Evolutionary conservation across 495 filamentous ascomycete species (phyloP).

Genomic region (Penicillium manginii): DNA sequence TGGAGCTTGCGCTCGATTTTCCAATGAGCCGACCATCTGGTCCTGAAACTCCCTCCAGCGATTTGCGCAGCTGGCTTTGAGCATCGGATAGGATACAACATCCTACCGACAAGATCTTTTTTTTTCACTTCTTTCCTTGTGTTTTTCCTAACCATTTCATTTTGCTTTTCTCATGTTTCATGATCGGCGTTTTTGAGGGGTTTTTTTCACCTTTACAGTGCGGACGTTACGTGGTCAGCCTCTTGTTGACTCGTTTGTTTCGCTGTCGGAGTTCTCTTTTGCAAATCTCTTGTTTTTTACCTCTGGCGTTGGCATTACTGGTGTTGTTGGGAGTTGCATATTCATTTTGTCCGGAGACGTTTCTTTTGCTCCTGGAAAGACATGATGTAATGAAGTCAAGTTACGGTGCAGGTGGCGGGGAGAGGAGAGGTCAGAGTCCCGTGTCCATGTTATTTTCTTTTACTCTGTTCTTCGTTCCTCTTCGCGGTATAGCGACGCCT

Average conservation of each 20-base stretch:
- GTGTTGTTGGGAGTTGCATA: constrained; percentile 38
- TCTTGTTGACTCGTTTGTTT: constrained; percentile 4
- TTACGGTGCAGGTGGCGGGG: constrained; percentile 25
- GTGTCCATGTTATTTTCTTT: background rate
- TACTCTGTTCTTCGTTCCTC: constrained; percentile 8
- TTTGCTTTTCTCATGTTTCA: constrained; percentile 22
- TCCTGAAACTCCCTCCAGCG: constrained; percentile 31
- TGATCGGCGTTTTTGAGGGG: constrained; percentile 35
- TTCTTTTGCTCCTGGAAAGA: constrained; percentile 26
- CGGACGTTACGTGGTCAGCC: constrained; percentile 2
- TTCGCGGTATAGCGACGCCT: constrained; percentile 25
- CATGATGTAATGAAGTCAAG: constrained; percentile 47
- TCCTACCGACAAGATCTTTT: constrained; percentile 24
- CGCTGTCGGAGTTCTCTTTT: constrained; percentile 29
- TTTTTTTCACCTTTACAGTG: constrained; percentile 15
- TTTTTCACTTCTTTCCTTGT: constrained; percentile 31
- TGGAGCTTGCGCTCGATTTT: constrained; percentile 44
- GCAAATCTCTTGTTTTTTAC: constrained; percentile 11
- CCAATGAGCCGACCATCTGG: constrained; percentile 28
- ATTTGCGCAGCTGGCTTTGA: constrained; percentile 47
- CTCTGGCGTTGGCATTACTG: constrained; percentile 42
- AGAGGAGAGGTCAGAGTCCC: constrained; percentile 6
- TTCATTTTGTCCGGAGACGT: constrained; percentile 24
- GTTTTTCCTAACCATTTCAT: constrained; percentile 22
- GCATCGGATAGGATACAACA: constrained; percentile 5